Evolutionary conservation across 495 filamentous ascomycete genomes (phyloP).

Genomic region (Darksidea phi): DNA sequence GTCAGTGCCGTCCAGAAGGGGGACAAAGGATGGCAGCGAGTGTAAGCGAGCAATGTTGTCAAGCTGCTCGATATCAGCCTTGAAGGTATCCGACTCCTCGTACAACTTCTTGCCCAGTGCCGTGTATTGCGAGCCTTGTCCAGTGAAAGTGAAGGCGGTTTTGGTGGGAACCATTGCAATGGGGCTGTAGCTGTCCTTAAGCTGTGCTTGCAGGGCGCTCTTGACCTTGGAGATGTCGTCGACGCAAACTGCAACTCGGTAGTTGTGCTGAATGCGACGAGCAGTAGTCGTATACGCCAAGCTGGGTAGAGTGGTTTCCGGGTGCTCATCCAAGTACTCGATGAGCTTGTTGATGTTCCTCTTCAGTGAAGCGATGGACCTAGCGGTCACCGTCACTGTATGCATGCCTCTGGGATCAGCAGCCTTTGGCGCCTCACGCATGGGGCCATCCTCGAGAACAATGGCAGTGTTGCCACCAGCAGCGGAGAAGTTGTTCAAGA

Average conservation of each 20-base stretch:
- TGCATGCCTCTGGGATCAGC: constrained; percentile 56
- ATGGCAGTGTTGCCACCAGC: constrained; percentile 49
- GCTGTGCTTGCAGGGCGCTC: constrained; percentile 43
- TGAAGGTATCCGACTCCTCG: constrained; percentile 64
- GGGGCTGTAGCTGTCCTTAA: constrained; percentile 48
- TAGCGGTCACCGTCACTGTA: constrained; percentile 54
- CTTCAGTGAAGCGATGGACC: constrained; percentile 55
- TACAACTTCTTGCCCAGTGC: constrained; percentile 74
- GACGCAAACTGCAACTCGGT: constrained; percentile 45
- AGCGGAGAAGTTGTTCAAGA: constrained; percentile 51
- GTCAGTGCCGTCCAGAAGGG: constrained; percentile 64
- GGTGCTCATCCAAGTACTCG: constrained; percentile 54
- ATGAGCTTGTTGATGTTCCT: constrained; percentile 54
- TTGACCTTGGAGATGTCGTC: constrained; percentile 43
- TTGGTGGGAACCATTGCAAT: constrained; percentile 49
- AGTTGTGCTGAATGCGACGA: constrained; percentile 50
- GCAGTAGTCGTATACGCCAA: constrained; percentile 49
- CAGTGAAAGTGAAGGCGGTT: constrained; percentile 55
- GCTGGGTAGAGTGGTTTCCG: constrained; percentile 45
- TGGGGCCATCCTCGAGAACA: constrained; percentile 56
- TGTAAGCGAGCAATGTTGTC: constrained; percentile 66
- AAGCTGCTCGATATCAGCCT: constrained; percentile 65
- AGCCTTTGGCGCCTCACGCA: constrained; percentile 44
- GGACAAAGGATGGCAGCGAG: constrained; percentile 66
- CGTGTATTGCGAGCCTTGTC: constrained; percentile 54